These are phyloP conservation scores for Macrophomina tecta DNA, from an alignment of 2,329 filamentous ascomycete species.

Conservation along the genomic window DNA sequence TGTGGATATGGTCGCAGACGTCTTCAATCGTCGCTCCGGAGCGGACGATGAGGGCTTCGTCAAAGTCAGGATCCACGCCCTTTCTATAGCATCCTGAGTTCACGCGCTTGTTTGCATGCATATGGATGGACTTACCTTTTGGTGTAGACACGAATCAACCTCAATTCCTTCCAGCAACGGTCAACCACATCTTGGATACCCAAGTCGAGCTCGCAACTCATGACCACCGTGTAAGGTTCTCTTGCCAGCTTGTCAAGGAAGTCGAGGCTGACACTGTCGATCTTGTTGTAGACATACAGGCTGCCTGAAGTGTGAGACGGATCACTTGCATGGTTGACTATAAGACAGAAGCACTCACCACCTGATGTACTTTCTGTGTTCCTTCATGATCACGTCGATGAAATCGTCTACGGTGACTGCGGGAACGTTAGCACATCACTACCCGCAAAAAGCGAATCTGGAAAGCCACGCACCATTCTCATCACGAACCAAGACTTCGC, in stretches of 20 bases:
- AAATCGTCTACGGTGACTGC: slow-evolving; percentile 92
- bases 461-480: slow-evolving; percentile 68
- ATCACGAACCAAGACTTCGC: slow-evolving; percentile 92
- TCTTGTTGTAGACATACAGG: slow-evolving; percentile 99
- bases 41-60: slow-evolving; percentile 90
- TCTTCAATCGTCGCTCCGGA: slow-evolving; percentile 90
- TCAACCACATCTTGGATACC: slow-evolving; percentile 94
- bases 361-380: slow-evolving; percentile 96
- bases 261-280: slow-evolving; percentile 91
- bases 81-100: slow-evolving; percentile 62
- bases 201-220: slow-evolving; percentile 95
- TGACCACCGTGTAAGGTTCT: slow-evolving; percentile 92
- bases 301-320: slow-evolving; percentile 44
- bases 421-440: slow-evolving; percentile 20
- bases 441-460: slow-evolving; percentile 4
- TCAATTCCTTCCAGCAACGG: slow-evolving; percentile 90
- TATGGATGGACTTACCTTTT: slow-evolving; percentile 62
- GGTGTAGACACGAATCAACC: slow-evolving; percentile 90
- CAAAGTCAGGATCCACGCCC: slow-evolving; percentile 86
- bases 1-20: slow-evolving; percentile 93
- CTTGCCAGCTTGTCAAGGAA: slow-evolving; percentile 90
- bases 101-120: too few species aligned
- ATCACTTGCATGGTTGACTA: neutral
- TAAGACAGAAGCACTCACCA: slow-evolving; percentile 44
- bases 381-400: slow-evolving; percentile 99